Evolutionary conservation across 2,329 filamentous ascomycete species (phyloP), one percentile per base, ranked within the genome.

Genomic region (Colletotrichum lupini): DNA sequence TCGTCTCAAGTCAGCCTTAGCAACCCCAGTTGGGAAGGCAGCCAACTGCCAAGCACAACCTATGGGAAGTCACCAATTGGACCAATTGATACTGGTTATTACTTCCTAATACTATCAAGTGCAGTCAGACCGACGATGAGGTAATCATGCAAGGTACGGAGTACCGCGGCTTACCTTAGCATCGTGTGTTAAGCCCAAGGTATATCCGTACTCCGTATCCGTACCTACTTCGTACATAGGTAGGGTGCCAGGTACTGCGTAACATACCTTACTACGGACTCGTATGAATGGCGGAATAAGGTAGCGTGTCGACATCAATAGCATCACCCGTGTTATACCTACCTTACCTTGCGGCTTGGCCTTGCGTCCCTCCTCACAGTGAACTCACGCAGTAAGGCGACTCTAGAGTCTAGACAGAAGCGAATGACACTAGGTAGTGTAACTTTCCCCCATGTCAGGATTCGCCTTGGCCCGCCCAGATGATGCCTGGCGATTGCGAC

Each of bases 1-100:
- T 63, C 69, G 69, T 72, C 69, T 72, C 69, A 72, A 68, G 69
- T 72, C 58, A 58, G 58, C 69, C 58, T 63, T 53, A 58, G 49
- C 49, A 58, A 42, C 37, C 24, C 37, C 24, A 37, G 24, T 11
- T 46, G 35, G 14, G 9, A 32, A 12, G 49, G 53, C 5, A 16
- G 59, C 37, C 37, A 42, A 42, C 37, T 42, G 8, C 19, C 24
- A 62, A 62, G 32, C 32, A 35, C 32, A 35, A 35, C 32, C 32
- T 35, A 35, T 35, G 32, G 32, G 30, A 60, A 22, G 58, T 61
- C 37, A 16, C 37, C 35, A 37, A 37, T 37, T 37, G 35, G 32
- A 35, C 14, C 37, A 42, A 42, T 42, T 2, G 37, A 42, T 42
- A 42, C 37, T 35, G 32, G 32, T 35, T 35, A 9, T 35, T 11